Base-by-base conservation (phyloP, 345 rosid species). In the Sisymbrium irio region DNA sequence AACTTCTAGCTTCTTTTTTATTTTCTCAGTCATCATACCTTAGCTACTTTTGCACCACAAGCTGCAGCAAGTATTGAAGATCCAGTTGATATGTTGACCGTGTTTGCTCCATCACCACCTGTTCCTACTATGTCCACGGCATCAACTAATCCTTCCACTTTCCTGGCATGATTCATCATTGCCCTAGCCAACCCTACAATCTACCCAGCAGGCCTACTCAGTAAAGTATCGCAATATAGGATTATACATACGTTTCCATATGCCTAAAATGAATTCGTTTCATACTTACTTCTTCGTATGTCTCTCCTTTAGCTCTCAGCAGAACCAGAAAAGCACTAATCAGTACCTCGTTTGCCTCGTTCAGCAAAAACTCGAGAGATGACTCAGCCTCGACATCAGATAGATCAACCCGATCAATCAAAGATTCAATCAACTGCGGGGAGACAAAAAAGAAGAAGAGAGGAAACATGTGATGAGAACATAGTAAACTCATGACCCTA, bases 231-330 rank as follows among this genome's bases (percentile, higher is more conserved):
- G 20, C 35, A 7, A 25, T 19, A 22, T 22, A 33, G 0, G 37
- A 28, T 32, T 22, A 1, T 27, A 39, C 15, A 50, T 46, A 27
- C 15, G 19, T 17, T 51, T 33, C n/a, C 2, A 20, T 1, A 27
- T 0, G 10, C 1, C 32, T 25, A 32, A 37, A 60, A 9, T n/a
- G 54, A 49, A 30, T 15, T 46, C 18, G 36, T 8, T 9, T 51
- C 20, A 70, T 20, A 73, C 81, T 86, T 71, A 90, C 96, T 78
- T 96, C 98, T 71, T 90, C 97, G 72, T 62, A 87, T 25, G 96
- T 92, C 86, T 96, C 99, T 54, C 98, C 98, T 83, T 92, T 96
- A 71, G 98, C 96, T 81, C 98, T 89, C 50, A 92, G 78, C 73
- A 96, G 53, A 14, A 92, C 97, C 32, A 96, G 85, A 58, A 90